A percentile compares a stretch with the other conserved stretches of the same genome.
Conservation (phyloP, 2,329 filamentous ascomycete genomes). For the Simplicillium aogashimaense region DNA sequence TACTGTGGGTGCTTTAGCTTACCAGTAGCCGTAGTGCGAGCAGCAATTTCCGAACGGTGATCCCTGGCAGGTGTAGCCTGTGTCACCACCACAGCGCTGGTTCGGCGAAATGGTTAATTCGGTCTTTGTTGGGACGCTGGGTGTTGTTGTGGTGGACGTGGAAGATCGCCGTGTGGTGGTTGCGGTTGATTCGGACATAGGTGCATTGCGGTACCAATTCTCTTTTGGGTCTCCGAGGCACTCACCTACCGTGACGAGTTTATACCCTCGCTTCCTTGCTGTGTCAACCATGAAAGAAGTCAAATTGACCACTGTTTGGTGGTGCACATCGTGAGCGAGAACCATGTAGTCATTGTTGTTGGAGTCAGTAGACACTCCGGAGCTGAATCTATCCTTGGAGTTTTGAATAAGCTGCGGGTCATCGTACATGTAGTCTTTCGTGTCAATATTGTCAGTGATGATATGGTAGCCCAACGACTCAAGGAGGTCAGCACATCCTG, state of each 20-base stretch:
- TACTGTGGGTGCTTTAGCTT: conserved; percentile 8
- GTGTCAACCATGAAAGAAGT: conserved; percentile 30
- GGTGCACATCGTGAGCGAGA: conserved; percentile 42
- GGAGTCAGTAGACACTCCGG: conserved; percentile 21
- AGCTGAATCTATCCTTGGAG: conserved; percentile 28
- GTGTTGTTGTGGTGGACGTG: conserved; percentile 8
- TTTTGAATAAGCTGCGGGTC: conserved; percentile 36
- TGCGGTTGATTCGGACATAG: conserved; percentile 7
- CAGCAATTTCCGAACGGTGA: conserved; percentile 28
- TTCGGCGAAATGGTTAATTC: conserved; percentile 19
- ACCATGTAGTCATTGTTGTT: conserved; percentile 31
- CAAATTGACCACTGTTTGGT: conserved; percentile 33
- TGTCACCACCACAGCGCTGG: conserved; percentile 24
- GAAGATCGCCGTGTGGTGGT: conserved; percentile 5
- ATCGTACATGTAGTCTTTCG: conserved; percentile 48
- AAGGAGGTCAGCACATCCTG: conserved; percentile 27
- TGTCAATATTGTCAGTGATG: conserved; percentile 48
- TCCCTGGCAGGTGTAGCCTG: conserved; percentile 24
- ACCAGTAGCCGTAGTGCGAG: conserved; percentile 30
- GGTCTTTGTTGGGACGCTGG: conserved; percentile 9
- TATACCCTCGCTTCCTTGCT: conserved; percentile 29
- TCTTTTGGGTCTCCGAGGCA: conserved; percentile 42
- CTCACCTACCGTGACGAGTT: conserved; percentile 44
- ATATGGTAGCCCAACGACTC: conserved; percentile 41
- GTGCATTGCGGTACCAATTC: conserved; percentile 39